phyloP scores from a whole-genome alignment of 345 rosid species.

The Triadica sebifera region DNA sequence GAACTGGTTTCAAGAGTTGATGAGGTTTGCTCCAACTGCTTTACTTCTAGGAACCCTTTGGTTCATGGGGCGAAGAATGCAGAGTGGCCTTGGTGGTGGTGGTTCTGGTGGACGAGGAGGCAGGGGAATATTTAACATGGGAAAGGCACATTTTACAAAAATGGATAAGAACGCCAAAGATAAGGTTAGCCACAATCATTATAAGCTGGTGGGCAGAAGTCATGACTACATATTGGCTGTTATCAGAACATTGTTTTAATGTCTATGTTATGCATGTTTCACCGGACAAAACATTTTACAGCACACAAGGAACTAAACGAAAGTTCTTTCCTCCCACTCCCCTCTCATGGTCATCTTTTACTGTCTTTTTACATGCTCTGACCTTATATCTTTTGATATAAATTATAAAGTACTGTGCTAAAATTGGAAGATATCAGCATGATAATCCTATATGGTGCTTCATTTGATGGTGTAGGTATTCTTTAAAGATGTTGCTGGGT shows the following conservation, averaged over 20 bases:
- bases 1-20: conserved; percentile 71
- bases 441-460: background rate
- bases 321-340: background rate
- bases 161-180: conserved; percentile 88
- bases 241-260: background rate
- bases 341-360: background rate
- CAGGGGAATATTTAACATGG: conserved; percentile 91
- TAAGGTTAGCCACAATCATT: conserved; percentile 49
- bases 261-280: background rate
- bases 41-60: conserved; percentile 67
- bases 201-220: background rate
- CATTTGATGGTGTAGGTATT: conserved; percentile 47
- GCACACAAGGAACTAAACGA: background rate
- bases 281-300: background rate
- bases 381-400: background rate
- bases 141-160: conserved; percentile 82
- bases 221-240: background rate
- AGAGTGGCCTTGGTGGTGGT: conserved; percentile 80
- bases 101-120: conserved; percentile 78
- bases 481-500: no score
- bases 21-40: conserved; percentile 77
- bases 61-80: conserved; percentile 75
- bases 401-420: background rate
- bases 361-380: background rate
- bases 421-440: background rate